Evolutionary conservation across 192 early-diverging fungal species (phyloP), one percentile per base, ranked within the genome.

Genomic region (Umbelopsis sp.): DNA sequence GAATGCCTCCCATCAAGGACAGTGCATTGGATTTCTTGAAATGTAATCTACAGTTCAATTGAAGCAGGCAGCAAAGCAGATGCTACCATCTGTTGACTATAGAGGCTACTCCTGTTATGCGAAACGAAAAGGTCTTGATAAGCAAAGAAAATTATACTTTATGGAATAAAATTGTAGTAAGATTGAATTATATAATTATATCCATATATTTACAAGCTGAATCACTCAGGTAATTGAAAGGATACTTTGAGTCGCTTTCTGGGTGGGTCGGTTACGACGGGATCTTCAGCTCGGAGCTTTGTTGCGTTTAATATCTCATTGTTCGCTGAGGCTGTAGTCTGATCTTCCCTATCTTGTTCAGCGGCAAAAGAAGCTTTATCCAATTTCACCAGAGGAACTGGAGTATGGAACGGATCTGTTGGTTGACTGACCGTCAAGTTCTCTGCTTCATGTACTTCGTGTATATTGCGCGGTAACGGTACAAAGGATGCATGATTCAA

Each of bases 401-500:
- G 8, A 35, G 27, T 16, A 16, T 61, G 16, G 16, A 61, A 61
- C 18, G 55, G 55, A 61, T 61, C 30, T n/a, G 35, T 61, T 35
- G 21, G 23, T 61, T 61, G 55, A 5, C 25, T 22, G 4, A 61
- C 27, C 2, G 18, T 35, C 55, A 61, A 18, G 11, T 61, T 30
- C 7, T 61, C 55, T 35, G 27, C 55, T 3, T 18, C 30, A 35
- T 30, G 33, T 1, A 30, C 33, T 6, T 61, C 55, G 5, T 3
- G 16, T 13, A 30, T 30, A 5, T 22, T 61, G 1, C 30, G 55
- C 27, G 55, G 55, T 2, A 61, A 30, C 1, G 27, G 55, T 35
- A 61, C 55, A 35, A 61, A 61, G 12, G 55, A 12, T 1, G 55
- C 55, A 16, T 61, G 55, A n/a, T 61, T 61, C 27, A 61, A 18